A percentile compares a stretch with the other conserved stretches of the same genome.
Evolutionary conservation across 345 rosid genomes (phyloP).

Genomic region (Excoecaria agallocha): DNA sequence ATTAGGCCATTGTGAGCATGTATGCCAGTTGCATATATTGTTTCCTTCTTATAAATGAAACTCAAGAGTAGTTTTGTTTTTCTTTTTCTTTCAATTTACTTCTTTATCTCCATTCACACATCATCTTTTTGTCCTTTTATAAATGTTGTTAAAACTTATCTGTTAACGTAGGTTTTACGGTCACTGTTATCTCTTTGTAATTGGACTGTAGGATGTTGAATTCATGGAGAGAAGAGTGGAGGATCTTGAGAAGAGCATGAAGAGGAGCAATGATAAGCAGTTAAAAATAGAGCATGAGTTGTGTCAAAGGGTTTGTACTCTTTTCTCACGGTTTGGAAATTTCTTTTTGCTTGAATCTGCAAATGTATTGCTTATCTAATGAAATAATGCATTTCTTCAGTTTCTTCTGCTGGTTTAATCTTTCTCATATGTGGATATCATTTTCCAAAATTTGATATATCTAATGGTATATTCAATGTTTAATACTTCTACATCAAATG

Average conservation of each 20-base stretch:
- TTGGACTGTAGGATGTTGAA: slow-evolving; percentile 69
- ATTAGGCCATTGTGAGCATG: background rate
- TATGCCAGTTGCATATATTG: no score
- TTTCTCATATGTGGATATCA: background rate
- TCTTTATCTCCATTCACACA: no score
- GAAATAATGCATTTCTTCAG: background rate
- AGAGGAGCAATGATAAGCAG: slow-evolving; percentile 97
- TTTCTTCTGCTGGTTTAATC: background rate
- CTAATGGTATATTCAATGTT: background rate
- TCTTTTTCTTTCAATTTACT: background rate
- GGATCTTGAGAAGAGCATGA: slow-evolving; percentile 96
- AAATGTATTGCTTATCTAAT: background rate
- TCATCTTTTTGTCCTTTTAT: background rate
- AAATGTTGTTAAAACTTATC: slow-evolving; percentile 6
- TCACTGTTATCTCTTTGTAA: background rate
- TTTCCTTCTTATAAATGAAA: background rate
- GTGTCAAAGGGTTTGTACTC: slow-evolving; percentile 47
- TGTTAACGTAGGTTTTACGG: background rate
- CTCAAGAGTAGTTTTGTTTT: background rate
- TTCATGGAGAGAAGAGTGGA: slow-evolving; percentile 75
- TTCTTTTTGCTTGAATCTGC: background rate
- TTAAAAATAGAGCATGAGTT: slow-evolving; percentile 75
- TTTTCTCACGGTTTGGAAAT: background rate
- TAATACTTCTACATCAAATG: background rate
- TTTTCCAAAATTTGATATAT: background rate